Base-by-base conservation (phyloP, 768 basidiomycete genomes). In the Boletus rufocinnamomeus region DNA sequence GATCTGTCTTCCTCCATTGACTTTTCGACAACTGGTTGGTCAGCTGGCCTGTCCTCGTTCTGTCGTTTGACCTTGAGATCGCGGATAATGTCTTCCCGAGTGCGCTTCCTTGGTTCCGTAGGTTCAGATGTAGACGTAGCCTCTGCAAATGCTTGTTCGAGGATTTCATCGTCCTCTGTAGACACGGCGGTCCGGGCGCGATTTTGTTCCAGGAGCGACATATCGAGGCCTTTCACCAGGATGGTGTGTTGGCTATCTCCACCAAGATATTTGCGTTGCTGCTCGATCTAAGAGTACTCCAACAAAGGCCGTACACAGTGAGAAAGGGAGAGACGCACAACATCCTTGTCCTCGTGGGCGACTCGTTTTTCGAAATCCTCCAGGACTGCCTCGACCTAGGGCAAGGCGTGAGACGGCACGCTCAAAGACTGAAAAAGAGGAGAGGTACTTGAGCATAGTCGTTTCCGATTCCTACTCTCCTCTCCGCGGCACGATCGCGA, bases 221-320 rank as follows among this genome's bases (percentile, higher is more conserved):
- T 81, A 69, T 98, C 95, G 47, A 98, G 85, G 28, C 93, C 93
- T 68, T 94, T 96, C 43, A 95, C 91, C 13, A 95, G 83, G 56
- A 95, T 82, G 13, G 91, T 86, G 69, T 95, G 93, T 57, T 89
- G 82, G 43, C 86, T 84, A 70, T 96, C 92, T 38, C 93, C 91
- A 19, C 93, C 93, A 6, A 94, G 82, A 69, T 90, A 91, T 56
- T 78, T 80, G 37, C 93, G 80, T 67, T 92, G 83, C 54, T 84
- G 80, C 54, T 91, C 90, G 19, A 92, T 77, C 88, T 91, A 61
- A n/a, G 45, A 21, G 43, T 13, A 47, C 50, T n/a, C 59, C 52
- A 46, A 53, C 43, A 13, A 53, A 47, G 32, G 35, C 23, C 2
- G 23, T 13, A 23, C 28, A 25, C 1, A 2, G 35, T 21, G 46